phyloP scores from a whole-genome alignment of 1,284 basidiomycete species.

The Cryptococcus sp. region DNA sequence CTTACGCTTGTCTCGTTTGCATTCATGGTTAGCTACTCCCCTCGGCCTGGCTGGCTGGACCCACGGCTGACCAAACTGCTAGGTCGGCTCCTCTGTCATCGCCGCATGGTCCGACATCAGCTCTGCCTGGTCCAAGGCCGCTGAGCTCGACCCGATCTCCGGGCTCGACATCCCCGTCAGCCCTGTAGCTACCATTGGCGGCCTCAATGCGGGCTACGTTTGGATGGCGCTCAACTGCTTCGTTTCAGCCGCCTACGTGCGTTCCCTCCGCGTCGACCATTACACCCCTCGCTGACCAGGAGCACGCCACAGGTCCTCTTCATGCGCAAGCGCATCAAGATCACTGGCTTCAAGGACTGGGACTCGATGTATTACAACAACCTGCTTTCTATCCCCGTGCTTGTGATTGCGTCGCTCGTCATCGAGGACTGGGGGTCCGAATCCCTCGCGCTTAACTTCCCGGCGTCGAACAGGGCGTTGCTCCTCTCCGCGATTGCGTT shows the following conservation, averaged over 20 bases:
- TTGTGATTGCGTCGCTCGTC: constrained; percentile 77
- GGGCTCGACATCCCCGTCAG: constrained; percentile 34
- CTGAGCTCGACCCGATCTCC: constrained; percentile 41
- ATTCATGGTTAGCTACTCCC: constrained; percentile 69
- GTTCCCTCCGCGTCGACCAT: constrained; percentile 34
- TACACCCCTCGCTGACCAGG: too few relatives aligned
- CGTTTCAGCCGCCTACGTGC: constrained; percentile 85
- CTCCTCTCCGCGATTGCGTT: constrained; percentile 87
- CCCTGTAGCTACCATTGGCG: constrained; percentile 45
- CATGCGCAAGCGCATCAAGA: constrained; percentile 97
- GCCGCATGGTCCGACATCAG: constrained; percentile 92
- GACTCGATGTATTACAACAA: constrained; percentile 99
- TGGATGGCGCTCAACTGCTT: constrained; percentile 97
- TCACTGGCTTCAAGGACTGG: constrained; percentile 97
- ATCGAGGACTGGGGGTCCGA: constrained; percentile 86
- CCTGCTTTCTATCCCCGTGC: constrained; percentile 86
- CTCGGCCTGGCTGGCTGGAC: neutral
- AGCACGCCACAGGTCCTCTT: constrained; percentile 65
- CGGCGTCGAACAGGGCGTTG: constrained; percentile 68
- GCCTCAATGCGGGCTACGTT: constrained; percentile 79
- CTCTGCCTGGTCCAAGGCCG: constrained; percentile 32
- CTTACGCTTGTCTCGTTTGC: constrained; percentile 86
- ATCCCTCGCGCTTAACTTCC: constrained; percentile 70
- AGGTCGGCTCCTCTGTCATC: constrained; percentile 91
- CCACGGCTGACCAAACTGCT: neutral